Evolutionary conservation across 352 stramenopile species (phyloP).

Genomic region (Pythium oligandrum): DNA sequence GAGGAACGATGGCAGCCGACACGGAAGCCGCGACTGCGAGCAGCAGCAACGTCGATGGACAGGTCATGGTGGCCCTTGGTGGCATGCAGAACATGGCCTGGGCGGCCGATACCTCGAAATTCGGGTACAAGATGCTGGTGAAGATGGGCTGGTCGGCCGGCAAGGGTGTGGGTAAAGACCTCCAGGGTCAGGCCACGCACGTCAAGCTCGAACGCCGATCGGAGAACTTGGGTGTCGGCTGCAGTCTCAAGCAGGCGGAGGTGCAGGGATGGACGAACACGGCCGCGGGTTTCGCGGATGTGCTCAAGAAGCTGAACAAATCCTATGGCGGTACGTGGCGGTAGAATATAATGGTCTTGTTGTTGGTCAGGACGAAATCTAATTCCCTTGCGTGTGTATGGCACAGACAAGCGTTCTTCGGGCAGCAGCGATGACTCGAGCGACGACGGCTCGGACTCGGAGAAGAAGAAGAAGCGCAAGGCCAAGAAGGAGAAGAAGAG

Average conservation of each 20-base stretch:
- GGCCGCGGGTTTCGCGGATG: conserved; percentile 70
- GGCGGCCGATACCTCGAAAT: conserved; percentile 88
- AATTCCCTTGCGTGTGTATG: too few relatives aligned
- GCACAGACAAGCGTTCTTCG: too few relatives aligned
- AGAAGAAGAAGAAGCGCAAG: conserved; percentile 49
- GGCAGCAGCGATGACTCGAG: conserved; percentile 19
- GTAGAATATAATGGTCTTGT: too few relatives aligned
- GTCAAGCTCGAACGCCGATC: conserved; percentile 85
- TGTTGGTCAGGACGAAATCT: too few relatives aligned
- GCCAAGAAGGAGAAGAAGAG: conserved; percentile 60
- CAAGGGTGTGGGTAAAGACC: conserved; percentile 90
- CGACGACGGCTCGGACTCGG: conserved; percentile 29
- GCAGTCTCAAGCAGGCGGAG: conserved; percentile 84
- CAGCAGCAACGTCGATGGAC: conserved; percentile 15
- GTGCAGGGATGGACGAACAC: conserved; percentile 86
- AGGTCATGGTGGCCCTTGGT: conserved; percentile 75
- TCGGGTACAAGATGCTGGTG: conserved; percentile 93
- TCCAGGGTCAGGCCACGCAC: conserved; percentile 85
- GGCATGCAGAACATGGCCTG: conserved; percentile 88
- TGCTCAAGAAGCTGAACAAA: conserved; percentile 84
- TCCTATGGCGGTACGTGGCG: conserved; percentile 41
- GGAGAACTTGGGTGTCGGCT: conserved; percentile 90
- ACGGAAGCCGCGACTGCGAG: conserved; percentile 1
- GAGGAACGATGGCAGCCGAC: conserved; percentile 3
- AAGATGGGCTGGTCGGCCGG: conserved; percentile 97